Evolutionary conservation across 2,329 filamentous ascomycete genomes (phyloP).

Genomic region (Tolypocladium album): DNA sequence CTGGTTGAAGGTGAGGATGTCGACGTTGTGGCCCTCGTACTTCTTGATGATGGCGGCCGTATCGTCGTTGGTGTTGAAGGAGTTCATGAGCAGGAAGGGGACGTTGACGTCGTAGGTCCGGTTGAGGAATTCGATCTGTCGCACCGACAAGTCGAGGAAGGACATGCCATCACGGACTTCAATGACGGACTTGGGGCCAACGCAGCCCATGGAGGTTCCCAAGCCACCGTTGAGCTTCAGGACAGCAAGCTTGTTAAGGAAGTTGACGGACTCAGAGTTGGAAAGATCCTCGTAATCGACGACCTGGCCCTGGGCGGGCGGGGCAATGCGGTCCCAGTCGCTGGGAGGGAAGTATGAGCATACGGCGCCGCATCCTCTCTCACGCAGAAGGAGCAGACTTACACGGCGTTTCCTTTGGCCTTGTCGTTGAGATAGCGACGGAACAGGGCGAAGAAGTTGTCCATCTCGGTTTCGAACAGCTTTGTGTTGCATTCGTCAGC

Average conservation of each 20-base stretch:
- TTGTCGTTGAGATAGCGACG: conserved; percentile 97
- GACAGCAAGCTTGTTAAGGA: conserved; percentile 94
- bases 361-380: neutral
- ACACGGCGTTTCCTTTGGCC: conserved; percentile 90
- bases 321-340: conserved; percentile 94
- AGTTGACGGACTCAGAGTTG: conserved; percentile 82
- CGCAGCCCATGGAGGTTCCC: conserved; percentile 98
- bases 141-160: conserved; percentile 95
- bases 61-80: conserved; percentile 98
- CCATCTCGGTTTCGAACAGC: conserved; percentile 98
- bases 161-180: conserved; percentile 99
- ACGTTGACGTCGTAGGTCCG: conserved; percentile 96
- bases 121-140: conserved; percentile 99
- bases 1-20: conserved; percentile 99
- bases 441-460: conserved; percentile 99
- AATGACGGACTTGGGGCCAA: conserved; percentile 98
- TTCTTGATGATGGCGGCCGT: conserved; percentile 99
- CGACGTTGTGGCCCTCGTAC: conserved; percentile 99
- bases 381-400: conserved; percentile 20
- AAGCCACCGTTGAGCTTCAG: conserved; percentile 99
- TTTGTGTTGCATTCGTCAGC: conserved; percentile 20
- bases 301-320: conserved; percentile 86
- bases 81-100: conserved; percentile 99
- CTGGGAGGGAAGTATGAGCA: conserved; percentile 33
- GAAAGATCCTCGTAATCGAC: conserved; percentile 87